A percentile compares a stretch with the other conserved stretches of the same genome.
Conservation (phyloP, 345 rosid genomes). For the Pistacia integerrima region DNA sequence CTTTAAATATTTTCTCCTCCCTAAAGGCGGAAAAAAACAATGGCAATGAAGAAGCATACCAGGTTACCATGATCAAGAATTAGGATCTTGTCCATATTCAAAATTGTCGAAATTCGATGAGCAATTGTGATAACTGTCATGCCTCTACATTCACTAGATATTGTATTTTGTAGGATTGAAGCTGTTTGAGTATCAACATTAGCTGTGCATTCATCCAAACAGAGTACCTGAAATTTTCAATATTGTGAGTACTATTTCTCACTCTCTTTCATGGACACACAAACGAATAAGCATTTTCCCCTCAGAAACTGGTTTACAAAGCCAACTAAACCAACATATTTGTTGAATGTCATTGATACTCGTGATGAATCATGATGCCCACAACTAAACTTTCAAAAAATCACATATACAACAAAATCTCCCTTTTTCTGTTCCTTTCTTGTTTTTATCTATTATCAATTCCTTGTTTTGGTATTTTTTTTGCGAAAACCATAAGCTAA, state of each 20-base stretch:
- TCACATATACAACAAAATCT: not conserved
- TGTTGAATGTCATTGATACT: not conserved
- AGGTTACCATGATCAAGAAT: constrained; percentile 72
- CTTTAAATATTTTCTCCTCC: too few relatives aligned
- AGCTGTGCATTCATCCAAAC: constrained; percentile 96
- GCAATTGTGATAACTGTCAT: constrained; percentile 87
- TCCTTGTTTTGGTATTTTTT: not conserved
- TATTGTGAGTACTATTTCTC: not conserved
- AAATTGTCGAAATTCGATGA: constrained; percentile 85
- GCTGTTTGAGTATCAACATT: constrained; percentile 76
- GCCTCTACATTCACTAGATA: constrained; percentile 70
- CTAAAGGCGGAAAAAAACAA: not conserved
- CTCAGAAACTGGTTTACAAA: not conserved
- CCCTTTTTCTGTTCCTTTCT: not conserved
- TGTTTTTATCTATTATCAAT: not conserved
- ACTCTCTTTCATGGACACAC: not conserved
- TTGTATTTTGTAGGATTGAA: constrained; percentile 64
- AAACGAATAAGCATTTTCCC: not conserved
- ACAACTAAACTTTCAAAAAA: not conserved
- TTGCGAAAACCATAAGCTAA: not conserved
- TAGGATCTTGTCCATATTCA: constrained; percentile 68
- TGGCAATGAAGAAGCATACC: constrained; percentile 28
- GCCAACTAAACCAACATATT: not conserved
- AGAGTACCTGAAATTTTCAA: constrained; percentile 57
- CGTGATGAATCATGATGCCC: not conserved